Evolutionary conservation across 2,329 filamentous ascomycete genomes (phyloP).

Genomic region (Drechslerella coelobrocha): DNA sequence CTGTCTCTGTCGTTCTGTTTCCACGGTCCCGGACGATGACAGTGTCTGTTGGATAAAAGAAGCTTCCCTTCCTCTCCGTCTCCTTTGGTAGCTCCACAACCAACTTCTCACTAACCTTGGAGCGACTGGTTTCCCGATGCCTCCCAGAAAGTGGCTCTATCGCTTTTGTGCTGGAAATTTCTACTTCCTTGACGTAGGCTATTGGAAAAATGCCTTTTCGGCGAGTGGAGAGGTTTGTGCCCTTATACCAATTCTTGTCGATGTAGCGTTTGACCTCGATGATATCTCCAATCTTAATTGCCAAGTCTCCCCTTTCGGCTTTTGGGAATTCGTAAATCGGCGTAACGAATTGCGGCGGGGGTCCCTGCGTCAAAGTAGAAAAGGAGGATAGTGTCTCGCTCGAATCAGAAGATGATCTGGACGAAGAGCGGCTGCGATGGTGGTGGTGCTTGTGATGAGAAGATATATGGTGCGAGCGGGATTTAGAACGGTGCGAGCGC

Average conservation of each 20-base stretch:
- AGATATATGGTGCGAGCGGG: constrained; percentile 20
- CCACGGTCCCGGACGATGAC: constrained; percentile 44
- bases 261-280: constrained; percentile 47
- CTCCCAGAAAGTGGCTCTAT: constrained; percentile 35
- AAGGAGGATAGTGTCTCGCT: constrained; percentile 34
- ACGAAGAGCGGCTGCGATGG: constrained; percentile 22
- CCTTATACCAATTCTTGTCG: constrained; percentile 46
- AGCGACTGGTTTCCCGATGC: constrained; percentile 13
- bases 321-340: constrained; percentile 31
- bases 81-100: constrained; percentile 39
- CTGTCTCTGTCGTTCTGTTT: constrained; percentile 27
- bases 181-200: constrained; percentile 35
- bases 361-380: constrained; percentile 1
- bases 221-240: constrained; percentile 27
- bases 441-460: constrained; percentile 19
- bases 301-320: constrained; percentile 35
- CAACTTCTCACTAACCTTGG: constrained; percentile 19
- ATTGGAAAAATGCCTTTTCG: constrained; percentile 48
- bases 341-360: constrained; percentile 45
- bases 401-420: constrained; percentile 4
- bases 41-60: constrained; percentile 43
- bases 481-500: constrained; percentile 32
- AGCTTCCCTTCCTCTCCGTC: constrained; percentile 43
- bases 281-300: constrained; percentile 30
- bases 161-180: constrained; percentile 37